These are phyloP conservation scores for Colletotrichum agaves DNA, from an alignment of 2,329 filamentous ascomycete genomes.

Conservation along the genomic window DNA sequence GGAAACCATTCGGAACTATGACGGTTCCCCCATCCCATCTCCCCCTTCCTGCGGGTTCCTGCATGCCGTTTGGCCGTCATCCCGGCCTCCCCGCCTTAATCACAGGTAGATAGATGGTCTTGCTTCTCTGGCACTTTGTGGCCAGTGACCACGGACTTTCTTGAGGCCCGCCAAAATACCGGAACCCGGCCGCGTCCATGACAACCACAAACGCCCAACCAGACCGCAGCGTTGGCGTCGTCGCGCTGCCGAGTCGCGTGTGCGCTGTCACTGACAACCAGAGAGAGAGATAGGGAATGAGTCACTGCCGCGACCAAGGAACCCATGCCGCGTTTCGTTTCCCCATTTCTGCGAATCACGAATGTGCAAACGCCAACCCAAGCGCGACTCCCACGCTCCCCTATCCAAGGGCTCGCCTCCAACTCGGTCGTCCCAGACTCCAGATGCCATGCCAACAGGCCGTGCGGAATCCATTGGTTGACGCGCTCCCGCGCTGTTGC, in stretches of 20 bases:
- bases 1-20: not conserved
- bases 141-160: not conserved
- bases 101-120: not conserved
- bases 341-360: not conserved
- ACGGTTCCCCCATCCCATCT: not conserved
- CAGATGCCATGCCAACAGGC: constrained; percentile 32
- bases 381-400: not conserved
- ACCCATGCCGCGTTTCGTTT: constrained; percentile 13
- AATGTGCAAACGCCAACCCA: not conserved
- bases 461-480: constrained; percentile 31
- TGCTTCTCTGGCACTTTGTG: too few species aligned
- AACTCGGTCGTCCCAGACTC: not conserved
- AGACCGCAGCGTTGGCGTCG: not conserved
- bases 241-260: constrained; percentile 4
- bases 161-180: constrained; percentile 1
- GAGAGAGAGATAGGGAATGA: too few species aligned
- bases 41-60: constrained; percentile 23
- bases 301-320: constrained; percentile 19
- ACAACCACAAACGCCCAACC: constrained; percentile 21
- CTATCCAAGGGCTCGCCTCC: too few species aligned
- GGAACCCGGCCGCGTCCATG: constrained; percentile 7
- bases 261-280: constrained; percentile 32
- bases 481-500: constrained; percentile 28
- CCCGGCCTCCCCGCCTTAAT: constrained; percentile 18
- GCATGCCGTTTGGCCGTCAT: constrained; percentile 19